A percentile compares a stretch with the other conserved stretches of the same genome.
Evolutionary conservation across 108 stramenopile species (phyloP).

Genomic region (Parietichytrium sp.): DNA sequence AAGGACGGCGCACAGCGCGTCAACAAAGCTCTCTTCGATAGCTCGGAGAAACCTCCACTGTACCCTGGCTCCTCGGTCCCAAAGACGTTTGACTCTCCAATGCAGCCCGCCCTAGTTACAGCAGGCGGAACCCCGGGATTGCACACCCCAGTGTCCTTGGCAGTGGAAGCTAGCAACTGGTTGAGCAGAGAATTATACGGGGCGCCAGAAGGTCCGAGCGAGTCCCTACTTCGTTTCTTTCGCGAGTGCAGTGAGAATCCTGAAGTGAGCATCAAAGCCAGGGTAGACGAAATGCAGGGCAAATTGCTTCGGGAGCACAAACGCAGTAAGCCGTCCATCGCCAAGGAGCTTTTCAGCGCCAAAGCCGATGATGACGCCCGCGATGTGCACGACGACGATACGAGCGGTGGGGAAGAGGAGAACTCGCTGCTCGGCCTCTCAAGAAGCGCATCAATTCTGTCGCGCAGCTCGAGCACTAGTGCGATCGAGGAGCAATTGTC

Average conservation of each 20-base stretch:
- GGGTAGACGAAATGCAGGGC: slow-evolving; percentile 7
- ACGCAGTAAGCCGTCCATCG: background rate
- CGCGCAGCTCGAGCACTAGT: background rate
- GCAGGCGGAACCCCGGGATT: no score
- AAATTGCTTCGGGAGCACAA: background rate
- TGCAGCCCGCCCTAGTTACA: no score
- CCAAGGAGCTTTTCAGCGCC: slow-evolving; percentile 25
- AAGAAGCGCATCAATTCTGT: background rate
- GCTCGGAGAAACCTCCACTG: no score
- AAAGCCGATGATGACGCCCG: background rate
- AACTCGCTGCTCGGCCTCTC: no score
- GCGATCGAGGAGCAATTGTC: background rate
- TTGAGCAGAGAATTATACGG: background rate
- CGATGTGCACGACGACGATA: no score
- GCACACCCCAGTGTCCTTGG: slow-evolving; percentile 28
- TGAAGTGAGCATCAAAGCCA: background rate
- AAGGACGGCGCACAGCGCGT: no score
- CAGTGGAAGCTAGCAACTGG: slow-evolving; percentile 33
- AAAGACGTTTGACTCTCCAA: no score
- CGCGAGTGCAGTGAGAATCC: background rate
- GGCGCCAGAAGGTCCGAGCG: background rate
- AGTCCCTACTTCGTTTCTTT: background rate
- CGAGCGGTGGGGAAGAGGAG: no score
- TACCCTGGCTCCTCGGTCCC: no score
- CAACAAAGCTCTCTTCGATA: no score